Evolutionary conservation across 2,329 filamentous ascomycete species (phyloP).

Genomic region (Elsinoe perseae): DNA sequence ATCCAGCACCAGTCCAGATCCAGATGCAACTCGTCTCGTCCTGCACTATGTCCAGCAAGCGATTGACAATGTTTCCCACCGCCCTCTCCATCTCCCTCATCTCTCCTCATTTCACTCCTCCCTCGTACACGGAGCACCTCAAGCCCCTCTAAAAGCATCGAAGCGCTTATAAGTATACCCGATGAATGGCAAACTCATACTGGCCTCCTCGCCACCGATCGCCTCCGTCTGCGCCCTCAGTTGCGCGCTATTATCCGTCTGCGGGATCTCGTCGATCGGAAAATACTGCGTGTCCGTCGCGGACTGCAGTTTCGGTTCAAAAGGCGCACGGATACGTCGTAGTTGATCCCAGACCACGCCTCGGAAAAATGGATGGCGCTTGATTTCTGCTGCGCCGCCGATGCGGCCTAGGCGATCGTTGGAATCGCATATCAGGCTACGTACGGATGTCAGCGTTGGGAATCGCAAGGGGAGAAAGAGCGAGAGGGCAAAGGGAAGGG

Average conservation of each 20-base stretch:
- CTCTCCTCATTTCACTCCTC: neutral
- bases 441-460: slow-evolving; percentile 17
- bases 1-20: slow-evolving; percentile 5
- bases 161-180: slow-evolving; percentile 98
- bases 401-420: slow-evolving; percentile 81
- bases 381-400: slow-evolving; percentile 83
- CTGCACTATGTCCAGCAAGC: neutral
- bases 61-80: too few species aligned
- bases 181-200: slow-evolving; percentile 94
- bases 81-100: neutral
- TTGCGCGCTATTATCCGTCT: slow-evolving; percentile 84
- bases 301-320: slow-evolving; percentile 86
- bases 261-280: slow-evolving; percentile 96
- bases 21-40: neutral
- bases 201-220: slow-evolving; percentile 72
- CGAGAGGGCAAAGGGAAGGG: neutral
- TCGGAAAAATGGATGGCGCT: slow-evolving; percentile 89
- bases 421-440: slow-evolving; percentile 84
- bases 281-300: slow-evolving; percentile 98
- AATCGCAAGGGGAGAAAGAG: neutral
- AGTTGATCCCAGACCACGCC: slow-evolving; percentile 92
- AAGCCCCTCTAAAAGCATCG: slow-evolving; percentile 49
- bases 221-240: slow-evolving; percentile 76
- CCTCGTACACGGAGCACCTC: neutral
- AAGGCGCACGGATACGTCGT: slow-evolving; percentile 86